Evolutionary conservation across 371 early-diverging fungal species (phyloP).

Genomic region (Gilbertella persicaria): DNA sequence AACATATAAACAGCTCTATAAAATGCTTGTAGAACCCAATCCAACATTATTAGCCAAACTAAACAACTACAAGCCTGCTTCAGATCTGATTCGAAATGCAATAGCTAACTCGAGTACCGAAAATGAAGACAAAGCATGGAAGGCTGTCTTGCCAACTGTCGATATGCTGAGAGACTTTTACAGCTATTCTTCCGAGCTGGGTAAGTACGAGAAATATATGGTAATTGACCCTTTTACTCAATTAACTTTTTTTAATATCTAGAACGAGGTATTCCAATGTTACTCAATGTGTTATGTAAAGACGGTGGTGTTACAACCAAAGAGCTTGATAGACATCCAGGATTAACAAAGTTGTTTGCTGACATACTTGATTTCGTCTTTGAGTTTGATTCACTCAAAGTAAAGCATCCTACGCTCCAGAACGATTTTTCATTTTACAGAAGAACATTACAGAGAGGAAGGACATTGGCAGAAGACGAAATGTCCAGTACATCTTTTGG

Average conservation of each 20-base stretch:
- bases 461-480: constrained; percentile 18
- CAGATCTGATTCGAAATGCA: constrained; percentile 62
- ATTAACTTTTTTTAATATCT: constrained; percentile 3
- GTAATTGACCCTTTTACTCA: neutral
- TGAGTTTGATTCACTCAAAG: constrained; percentile 91
- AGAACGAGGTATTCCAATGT: constrained; percentile 77
- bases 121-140: constrained; percentile 87
- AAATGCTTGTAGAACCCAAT: constrained; percentile 52
- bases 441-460: constrained; percentile 81
- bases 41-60: constrained; percentile 49
- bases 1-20: constrained; percentile 47
- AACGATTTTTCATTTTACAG: constrained; percentile 97
- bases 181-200: constrained; percentile 72
- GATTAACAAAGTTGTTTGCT: constrained; percentile 78
- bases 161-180: constrained; percentile 78
- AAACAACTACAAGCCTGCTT: constrained; percentile 51
- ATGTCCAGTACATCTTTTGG: too few relatives aligned
- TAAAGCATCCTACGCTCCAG: constrained; percentile 82
- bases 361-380: constrained; percentile 87
- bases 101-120: constrained; percentile 81
- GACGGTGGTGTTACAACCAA: constrained; percentile 56
- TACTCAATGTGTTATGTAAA: constrained; percentile 75
- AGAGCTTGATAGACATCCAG: constrained; percentile 76
- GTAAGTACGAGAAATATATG: constrained; percentile 35
- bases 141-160: constrained; percentile 82